phyloP scores from a whole-genome alignment of 2,329 filamentous ascomycete species.

The Exophiala aquamarina region DNA sequence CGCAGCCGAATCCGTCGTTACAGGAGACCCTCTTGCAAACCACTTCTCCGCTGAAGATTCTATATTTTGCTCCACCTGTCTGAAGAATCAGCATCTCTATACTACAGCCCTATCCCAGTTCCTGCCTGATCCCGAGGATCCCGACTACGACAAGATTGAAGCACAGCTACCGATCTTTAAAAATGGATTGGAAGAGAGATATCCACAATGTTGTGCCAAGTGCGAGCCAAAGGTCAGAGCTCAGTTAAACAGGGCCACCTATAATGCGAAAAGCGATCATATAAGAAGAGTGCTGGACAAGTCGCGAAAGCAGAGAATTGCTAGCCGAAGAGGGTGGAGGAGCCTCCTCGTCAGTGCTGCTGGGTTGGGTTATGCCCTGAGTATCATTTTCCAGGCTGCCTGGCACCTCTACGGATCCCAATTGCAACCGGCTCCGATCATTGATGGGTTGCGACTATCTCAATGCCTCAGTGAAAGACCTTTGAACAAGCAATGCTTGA shows the following conservation, averaged over 20 bases:
- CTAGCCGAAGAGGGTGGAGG: slow-evolving; percentile 43
- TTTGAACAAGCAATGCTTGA: slow-evolving; percentile 15
- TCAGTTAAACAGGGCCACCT: slow-evolving; percentile 69
- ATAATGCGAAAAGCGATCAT: slow-evolving; percentile 81
- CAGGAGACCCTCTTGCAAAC: slow-evolving; percentile 28
- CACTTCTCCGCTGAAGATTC: slow-evolving; percentile 28
- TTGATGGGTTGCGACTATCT: not conserved
- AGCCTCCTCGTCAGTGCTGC: slow-evolving; percentile 43
- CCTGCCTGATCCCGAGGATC: slow-evolving; percentile 64
- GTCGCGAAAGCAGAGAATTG: slow-evolving; percentile 42
- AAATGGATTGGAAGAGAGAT: slow-evolving; percentile 72
- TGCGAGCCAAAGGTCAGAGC: slow-evolving; percentile 75
- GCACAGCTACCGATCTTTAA: slow-evolving; percentile 69
- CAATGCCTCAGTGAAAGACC: slow-evolving; percentile 9
- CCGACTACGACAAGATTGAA: slow-evolving; percentile 68
- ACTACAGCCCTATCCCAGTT: slow-evolving; percentile 77
- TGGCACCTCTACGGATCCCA: slow-evolving; percentile 43
- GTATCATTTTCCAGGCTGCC: slow-evolving; percentile 42
- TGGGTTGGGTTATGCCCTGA: slow-evolving; percentile 43
- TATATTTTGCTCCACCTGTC: slow-evolving; percentile 72
- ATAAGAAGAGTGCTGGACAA: slow-evolving; percentile 72
- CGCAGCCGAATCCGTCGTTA: slow-evolving; percentile 46
- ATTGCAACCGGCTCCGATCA: slow-evolving; percentile 10
- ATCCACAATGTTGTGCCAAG: slow-evolving; percentile 81
- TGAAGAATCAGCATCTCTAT: slow-evolving; percentile 85